These are phyloP conservation scores for Clathrus columnatus DNA, from an alignment of 768 basidiomycete species.

Conservation along the genomic window DNA sequence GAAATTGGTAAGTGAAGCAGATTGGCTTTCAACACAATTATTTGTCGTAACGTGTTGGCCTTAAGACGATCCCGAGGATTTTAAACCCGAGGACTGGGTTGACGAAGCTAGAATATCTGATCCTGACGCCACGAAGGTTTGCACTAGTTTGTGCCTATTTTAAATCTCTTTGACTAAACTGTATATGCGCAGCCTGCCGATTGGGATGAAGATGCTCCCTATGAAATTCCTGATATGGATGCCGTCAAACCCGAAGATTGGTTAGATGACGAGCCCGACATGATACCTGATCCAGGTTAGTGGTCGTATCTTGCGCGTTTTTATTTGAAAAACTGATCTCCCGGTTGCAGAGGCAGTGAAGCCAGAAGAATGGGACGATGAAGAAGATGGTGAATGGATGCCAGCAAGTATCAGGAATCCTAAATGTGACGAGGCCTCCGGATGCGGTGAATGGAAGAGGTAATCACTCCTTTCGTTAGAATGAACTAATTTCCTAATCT, in stretches of 20 bases:
- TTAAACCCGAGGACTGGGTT: conserved; percentile 90
- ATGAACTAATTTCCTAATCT: conserved; percentile 4
- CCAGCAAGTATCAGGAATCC: conserved; percentile 86
- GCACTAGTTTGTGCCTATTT: conserved; percentile 10
- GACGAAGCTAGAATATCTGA: conserved; percentile 82
- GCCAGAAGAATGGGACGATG: conserved; percentile 99
- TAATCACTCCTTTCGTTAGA: background rate
- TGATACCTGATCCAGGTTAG: conserved; percentile 80
- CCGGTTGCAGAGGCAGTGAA: conserved; percentile 64
- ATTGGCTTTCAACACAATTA: background rate
- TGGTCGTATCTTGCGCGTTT: background rate
- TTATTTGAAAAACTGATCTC: background rate
- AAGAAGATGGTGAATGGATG: conserved; percentile 99
- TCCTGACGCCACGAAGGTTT: conserved; percentile 71
- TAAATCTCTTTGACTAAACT: background rate
- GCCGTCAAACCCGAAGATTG: conserved; percentile 91
- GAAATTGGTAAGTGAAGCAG: conserved; percentile 47
- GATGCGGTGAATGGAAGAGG: conserved; percentile 94
- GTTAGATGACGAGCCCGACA: conserved; percentile 80
- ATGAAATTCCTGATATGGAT: conserved; percentile 81
- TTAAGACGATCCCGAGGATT: conserved; percentile 75
- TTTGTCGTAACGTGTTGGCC: background rate
- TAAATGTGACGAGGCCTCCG: conserved; percentile 79
- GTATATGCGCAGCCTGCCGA: conserved; percentile 62
- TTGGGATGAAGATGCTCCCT: conserved; percentile 97